Evolutionary conservation across 108 stramenopile species (phyloP).

Genomic region (Skeletonema costatum): DNA sequence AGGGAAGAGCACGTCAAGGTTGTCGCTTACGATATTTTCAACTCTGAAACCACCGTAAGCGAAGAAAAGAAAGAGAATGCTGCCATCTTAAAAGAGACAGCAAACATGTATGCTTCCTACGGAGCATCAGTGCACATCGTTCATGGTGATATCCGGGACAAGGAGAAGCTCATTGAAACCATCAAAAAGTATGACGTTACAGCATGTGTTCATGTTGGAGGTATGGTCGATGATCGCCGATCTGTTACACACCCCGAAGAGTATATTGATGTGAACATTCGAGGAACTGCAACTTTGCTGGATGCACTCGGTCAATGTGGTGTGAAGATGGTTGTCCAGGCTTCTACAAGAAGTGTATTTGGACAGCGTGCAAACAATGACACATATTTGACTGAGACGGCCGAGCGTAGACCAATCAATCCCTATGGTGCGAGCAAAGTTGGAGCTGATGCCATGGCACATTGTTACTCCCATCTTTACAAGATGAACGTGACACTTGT

Average conservation of each 20-base stretch:
- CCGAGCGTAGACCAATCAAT: constrained; percentile 86
- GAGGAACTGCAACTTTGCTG: constrained; percentile 86
- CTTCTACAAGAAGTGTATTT: constrained; percentile 89
- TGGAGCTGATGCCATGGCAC: constrained; percentile 88
- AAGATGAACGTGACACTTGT: constrained; percentile 82
- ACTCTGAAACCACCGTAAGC: constrained; percentile 91
- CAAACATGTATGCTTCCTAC: constrained; percentile 33
- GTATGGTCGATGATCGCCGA: constrained; percentile 82
- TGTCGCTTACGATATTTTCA: constrained; percentile 97
- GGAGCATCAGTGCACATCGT: neutral
- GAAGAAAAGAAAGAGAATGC: constrained; percentile 83
- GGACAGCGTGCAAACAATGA: constrained; percentile 85
- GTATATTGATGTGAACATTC: constrained; percentile 92
- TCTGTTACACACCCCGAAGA: constrained; percentile 92
- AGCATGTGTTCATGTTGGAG: constrained; percentile 18
- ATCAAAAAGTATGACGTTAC: constrained; percentile 90
- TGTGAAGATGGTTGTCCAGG: constrained; percentile 88
- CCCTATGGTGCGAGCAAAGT: constrained; percentile 93
- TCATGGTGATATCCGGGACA: constrained; percentile 10
- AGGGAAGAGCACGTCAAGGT: constrained; percentile 92
- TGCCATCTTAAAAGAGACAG: constrained; percentile 50
- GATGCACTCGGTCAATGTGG: constrained; percentile 72
- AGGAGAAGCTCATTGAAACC: constrained; percentile 74
- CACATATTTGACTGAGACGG: constrained; percentile 90
- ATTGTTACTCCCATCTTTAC: constrained; percentile 92